These are phyloP conservation scores for Apophysomyces elegans DNA, from an alignment of 371 early-diverging fungal species.

Conservation along the genomic window DNA sequence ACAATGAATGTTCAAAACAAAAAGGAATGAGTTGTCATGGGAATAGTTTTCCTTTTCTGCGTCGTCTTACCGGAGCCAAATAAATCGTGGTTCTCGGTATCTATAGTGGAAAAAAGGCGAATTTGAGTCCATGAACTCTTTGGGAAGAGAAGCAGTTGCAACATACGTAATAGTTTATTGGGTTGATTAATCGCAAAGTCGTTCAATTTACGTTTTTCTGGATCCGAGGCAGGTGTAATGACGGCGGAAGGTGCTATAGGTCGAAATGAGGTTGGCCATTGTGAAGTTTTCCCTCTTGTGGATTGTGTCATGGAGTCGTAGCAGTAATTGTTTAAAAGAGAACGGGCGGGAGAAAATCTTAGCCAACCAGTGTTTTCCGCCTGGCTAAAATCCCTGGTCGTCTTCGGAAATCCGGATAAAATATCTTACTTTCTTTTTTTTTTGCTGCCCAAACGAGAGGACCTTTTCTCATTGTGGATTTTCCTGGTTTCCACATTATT, in stretches of 20 bases:
- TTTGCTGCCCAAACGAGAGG: no score
- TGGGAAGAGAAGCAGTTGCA: background rate
- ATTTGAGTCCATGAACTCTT: no score
- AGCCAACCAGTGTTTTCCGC: no score
- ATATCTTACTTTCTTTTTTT: no score
- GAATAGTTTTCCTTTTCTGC: background rate
- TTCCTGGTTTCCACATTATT: no score
- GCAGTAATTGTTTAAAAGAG: no score
- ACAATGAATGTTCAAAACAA: background rate
- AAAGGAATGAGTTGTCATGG: background rate
- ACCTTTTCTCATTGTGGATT: no score
- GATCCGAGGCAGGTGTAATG: slow-evolving; percentile 2
- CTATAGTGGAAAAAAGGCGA: background rate
- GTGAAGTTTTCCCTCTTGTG: slow-evolving; percentile 1
- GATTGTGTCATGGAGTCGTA: slow-evolving; percentile 2
- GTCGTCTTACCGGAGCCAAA: background rate
- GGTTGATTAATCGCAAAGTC: background rate
- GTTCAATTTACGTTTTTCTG: slow-evolving; percentile 1
- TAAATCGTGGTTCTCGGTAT: background rate
- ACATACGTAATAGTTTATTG: slow-evolving; percentile 1
- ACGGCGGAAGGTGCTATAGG: slow-evolving; percentile 5
- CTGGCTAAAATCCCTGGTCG: no score
- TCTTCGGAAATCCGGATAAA: no score
- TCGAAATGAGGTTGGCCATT: slow-evolving; percentile 8
- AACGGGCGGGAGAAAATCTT: no score